Evolutionary conservation across 2,329 filamentous ascomycete species (phyloP), one percentile per base, ranked within the genome.

Genomic region (Monilinia vaccinii-corymbosi): DNA sequence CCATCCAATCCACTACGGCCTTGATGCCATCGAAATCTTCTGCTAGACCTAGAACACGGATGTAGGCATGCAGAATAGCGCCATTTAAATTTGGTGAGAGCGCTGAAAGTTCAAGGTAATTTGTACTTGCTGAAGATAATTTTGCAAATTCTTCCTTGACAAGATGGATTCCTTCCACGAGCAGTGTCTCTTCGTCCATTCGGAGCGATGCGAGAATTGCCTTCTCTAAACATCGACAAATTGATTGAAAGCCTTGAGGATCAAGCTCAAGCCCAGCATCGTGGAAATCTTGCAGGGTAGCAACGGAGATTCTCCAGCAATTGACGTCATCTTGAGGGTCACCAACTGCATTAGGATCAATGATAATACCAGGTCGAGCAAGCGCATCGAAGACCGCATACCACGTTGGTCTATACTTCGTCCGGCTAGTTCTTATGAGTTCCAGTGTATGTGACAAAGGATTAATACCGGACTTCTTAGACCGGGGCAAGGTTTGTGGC

Each of bases 11-110:
- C 16, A 86, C 72, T 6, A 86, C 72, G 4, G 74, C 74, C 6
- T 80, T 76, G 69, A 90, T 82, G 53, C 80, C 82, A 2, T 79
- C 73, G 52, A 77, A 76, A 64, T 89, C 83, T 40, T 79, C 79
- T n/a, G 84, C 71, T 56, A 80, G 78, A 1, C 81, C 86, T 25
- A 91, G 74, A 1, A 82, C 78, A 50, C 84, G 78, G 70, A 91
- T 78, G 68, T 88, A 87, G 2, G 76, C 74, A 65, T 87, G 82
- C 1, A 83, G 68, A 42, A 78, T 72, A 23, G 72, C 72, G 8
- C 79, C 77, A 11, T 71, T 71, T 13, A 85, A 74, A 14, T 75
- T 70, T 42, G 76, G 72, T 9, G 78, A 72, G 2, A 80, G 70
- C 9, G 61, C 56, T 53, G 72, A 62, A 3, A 73, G 61, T 16